Evolutionary conservation across 1,139 yeast genomes (phyloP), one percentile per base, ranked within the genome.

Genomic region (Yamadazyma diospyri): DNA sequence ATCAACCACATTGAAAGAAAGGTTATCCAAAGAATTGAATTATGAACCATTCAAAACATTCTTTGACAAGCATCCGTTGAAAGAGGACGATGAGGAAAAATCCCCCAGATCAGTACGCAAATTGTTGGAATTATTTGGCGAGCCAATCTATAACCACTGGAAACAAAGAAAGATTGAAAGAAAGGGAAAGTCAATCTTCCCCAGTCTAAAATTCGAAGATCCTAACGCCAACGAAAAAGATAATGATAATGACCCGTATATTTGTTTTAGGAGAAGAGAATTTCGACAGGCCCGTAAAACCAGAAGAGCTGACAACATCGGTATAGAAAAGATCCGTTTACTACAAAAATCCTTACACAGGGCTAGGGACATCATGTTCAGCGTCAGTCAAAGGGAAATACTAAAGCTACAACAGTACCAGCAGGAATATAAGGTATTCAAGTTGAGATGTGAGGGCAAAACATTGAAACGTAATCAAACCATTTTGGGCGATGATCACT

Each of bases 241-340:
- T 50, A 76, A 76, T 46, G 98, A 92, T 51, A 78, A 76, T 40
- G 97, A 92, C 57, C 97, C 99, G 1, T 92, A 94, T 57, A 82
- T 88, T 28, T 87, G 97, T 63, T 92, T 94, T 65, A 77, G 99
- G 52, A 79, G 97, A 49, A 83, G 99, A 58, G 98, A 89, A 52
- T 82, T 88, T 46, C 78, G 98, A 44, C 97, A 86, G 55, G 94
- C 94, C 25, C 81, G 99, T 57, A 92, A 92, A 57, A 94, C 99
- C 0, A 78, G 99, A 56, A 76, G 97, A 45, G 87, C 97, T 0
- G 99, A 94, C 60, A 77, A 85, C 23, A 82, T 87, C 45, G 88
- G 94, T 44, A 84, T 92, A 6, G 97, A 89, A 55, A 77, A 92
- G 45, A 68, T 92, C 33, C 74, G 95, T 25, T 61, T 76, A 40